A percentile compares a stretch with the other conserved stretches of the same genome.
Conservation (phyloP, 2,329 filamentous ascomycete genomes). For the Grosmannia penicillata region DNA sequence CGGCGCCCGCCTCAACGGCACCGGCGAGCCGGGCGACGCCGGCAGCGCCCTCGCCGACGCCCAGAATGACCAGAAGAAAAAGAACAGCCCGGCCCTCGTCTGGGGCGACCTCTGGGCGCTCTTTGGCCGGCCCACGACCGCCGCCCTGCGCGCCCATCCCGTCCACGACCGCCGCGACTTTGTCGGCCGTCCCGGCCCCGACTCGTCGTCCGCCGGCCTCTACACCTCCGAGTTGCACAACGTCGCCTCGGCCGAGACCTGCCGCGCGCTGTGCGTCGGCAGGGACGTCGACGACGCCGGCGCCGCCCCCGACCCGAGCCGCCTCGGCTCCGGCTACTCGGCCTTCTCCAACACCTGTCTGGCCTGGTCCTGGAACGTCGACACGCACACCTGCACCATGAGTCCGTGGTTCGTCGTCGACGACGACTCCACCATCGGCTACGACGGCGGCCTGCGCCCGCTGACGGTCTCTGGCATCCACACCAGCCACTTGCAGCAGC, state of each 20-base stretch:
- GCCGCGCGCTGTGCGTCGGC: slow-evolving; percentile 25
- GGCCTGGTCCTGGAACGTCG: slow-evolving; percentile 35
- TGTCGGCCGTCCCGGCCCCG: slow-evolving; percentile 27
- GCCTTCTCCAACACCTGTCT: slow-evolving; percentile 21
- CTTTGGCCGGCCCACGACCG: slow-evolving; percentile 26
- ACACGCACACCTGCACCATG: slow-evolving; percentile 23
- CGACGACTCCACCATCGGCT: slow-evolving; percentile 8
- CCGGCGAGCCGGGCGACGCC: slow-evolving; percentile 7
- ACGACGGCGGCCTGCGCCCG: background rate
- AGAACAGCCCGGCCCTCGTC: too few species aligned
- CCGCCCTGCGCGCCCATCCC: slow-evolving; percentile 20
- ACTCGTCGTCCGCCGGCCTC: slow-evolving; percentile 24
- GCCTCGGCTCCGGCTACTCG: slow-evolving; percentile 5
- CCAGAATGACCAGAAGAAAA: too few species aligned
- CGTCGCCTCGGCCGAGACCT: slow-evolving; percentile 25
- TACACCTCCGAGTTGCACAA: slow-evolving; percentile 8
- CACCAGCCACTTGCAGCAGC: slow-evolving; percentile 9
- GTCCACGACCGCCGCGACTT: slow-evolving; percentile 28
- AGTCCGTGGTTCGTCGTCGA: slow-evolving; percentile 37
- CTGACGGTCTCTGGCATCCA: slow-evolving; percentile 24
- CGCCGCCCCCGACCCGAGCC: background rate
- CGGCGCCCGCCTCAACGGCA: slow-evolving; percentile 23
- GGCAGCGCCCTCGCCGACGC: slow-evolving; percentile 8
- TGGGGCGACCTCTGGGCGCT: slow-evolving; percentile 37
- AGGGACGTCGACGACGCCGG: slow-evolving; percentile 9